Evolutionary conservation across 371 early-diverging fungal genomes (phyloP).

Genomic region (Syncephalastrum contaminatum): DNA sequence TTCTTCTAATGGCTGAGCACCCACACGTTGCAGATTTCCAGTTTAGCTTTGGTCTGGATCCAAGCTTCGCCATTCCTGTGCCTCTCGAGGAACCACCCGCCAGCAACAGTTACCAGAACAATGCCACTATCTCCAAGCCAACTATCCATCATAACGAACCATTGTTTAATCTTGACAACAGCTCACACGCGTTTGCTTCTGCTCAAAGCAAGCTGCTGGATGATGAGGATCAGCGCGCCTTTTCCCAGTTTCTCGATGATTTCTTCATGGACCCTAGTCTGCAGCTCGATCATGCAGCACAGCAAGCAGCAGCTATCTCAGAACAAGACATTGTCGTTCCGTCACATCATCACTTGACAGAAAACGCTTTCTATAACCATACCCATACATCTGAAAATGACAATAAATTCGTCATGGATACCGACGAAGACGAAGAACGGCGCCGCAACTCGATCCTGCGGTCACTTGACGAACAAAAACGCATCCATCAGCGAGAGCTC

Average conservation of each 20-base stretch:
- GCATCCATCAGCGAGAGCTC: too few species aligned
- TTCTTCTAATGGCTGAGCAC: too few species aligned
- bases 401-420: too few species aligned
- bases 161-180: too few species aligned
- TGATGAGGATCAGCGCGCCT: constrained; percentile 45
- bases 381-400: too few species aligned
- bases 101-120: too few species aligned
- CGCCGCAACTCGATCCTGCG: constrained; percentile 31
- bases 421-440: constrained; percentile 31
- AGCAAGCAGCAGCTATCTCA: too few species aligned
- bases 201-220: constrained; percentile 19
- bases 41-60: constrained; percentile 49
- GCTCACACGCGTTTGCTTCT: too few species aligned
- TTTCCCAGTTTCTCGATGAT: constrained; percentile 44
- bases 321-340: too few species aligned
- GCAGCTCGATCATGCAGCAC: constrained; percentile 11
- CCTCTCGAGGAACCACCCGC: constrained; percentile 39
- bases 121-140: constrained; percentile 6
- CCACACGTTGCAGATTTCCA: constrained; percentile 32
- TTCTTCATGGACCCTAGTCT: constrained; percentile 42
- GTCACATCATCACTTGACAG: too few species aligned
- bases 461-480: constrained; percentile 38
- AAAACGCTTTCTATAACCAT: too few species aligned
- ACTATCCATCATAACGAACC: too few species aligned
- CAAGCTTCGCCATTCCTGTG: constrained; percentile 46